phyloP scores from a whole-genome alignment of 1,284 basidiomycete species.

The Microbotryum violaceum region DNA sequence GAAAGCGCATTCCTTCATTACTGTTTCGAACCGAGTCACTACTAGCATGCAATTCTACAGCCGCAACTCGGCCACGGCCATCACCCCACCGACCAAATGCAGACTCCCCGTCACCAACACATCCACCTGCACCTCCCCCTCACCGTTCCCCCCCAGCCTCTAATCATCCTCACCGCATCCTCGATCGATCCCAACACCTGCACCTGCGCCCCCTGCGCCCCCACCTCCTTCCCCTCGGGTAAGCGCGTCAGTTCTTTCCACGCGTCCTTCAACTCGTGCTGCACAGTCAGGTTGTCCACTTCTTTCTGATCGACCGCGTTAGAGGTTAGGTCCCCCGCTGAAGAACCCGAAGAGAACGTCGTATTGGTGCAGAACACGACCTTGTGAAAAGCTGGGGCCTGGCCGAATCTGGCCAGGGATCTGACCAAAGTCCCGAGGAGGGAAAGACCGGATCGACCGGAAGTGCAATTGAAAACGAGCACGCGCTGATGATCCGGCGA shows the following conservation, averaged over 20 bases:
- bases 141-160: constrained; percentile 62
- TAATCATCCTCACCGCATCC: constrained; percentile 64
- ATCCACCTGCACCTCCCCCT: constrained; percentile 50
- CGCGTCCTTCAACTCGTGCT: constrained; percentile 64
- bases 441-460: constrained; percentile 67
- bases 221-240: constrained; percentile 46
- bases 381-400: constrained; percentile 58
- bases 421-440: constrained; percentile 61
- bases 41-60: not conserved
- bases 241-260: constrained; percentile 61
- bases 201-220: constrained; percentile 46
- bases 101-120: constrained; percentile 86
- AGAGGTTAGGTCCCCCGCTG: constrained; percentile 56
- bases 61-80: constrained; percentile 73
- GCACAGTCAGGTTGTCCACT: constrained; percentile 60
- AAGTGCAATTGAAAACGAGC: constrained; percentile 94
- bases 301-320: constrained; percentile 58
- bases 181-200: constrained; percentile 83
- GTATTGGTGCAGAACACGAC: constrained; percentile 95
- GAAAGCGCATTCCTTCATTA: too few species aligned
- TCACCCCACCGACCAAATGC: constrained; percentile 88
- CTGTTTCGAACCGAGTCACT: too few species aligned
- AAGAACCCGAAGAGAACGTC: constrained; percentile 70
- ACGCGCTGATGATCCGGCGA: constrained; percentile 40
- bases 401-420: constrained; percentile 34